Conservation (phyloP, 306 rosid species). For the Mimosa bimucronata region DNA sequence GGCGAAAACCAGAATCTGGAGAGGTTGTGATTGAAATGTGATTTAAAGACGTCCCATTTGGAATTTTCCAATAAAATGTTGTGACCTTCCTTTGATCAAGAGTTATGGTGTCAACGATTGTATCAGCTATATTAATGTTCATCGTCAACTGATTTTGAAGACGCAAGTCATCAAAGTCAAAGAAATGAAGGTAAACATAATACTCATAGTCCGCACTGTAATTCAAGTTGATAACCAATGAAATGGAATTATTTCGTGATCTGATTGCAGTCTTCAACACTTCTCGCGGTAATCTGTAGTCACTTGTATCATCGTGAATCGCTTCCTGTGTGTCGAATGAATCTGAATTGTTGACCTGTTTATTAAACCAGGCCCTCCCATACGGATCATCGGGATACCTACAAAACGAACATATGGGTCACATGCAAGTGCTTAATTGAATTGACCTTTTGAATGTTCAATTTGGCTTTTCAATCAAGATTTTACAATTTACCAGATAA, state of each 20-base stretch:
- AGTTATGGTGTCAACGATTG: not conserved
- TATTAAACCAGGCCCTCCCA: conserved; percentile 1
- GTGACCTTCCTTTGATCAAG: conserved; percentile 1
- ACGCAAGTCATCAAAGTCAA: not conserved
- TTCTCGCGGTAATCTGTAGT: conserved; percentile 3
- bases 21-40: not conserved
- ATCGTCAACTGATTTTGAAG: not conserved
- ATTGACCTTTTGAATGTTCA: too few relatives aligned
- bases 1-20: not conserved
- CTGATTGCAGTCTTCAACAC: conserved; percentile 23
- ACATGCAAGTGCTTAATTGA: too few relatives aligned
- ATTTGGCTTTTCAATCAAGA: too few relatives aligned
- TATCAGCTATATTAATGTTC: not conserved
- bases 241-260: not conserved
- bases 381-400: not conserved
- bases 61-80: too few relatives aligned
- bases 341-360: not conserved
- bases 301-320: not conserved
- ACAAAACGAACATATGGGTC: too few relatives aligned
- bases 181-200: conserved; percentile 29
- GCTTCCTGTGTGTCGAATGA: not conserved
- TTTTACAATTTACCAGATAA: too few relatives aligned
- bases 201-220: not conserved
- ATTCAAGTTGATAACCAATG: not conserved
- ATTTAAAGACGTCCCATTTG: not conserved